Percentiles rank a stretch among this genome's conserved stretches.
Conservation (phyloP, 2,329 filamentous ascomycete genomes). For the Arthrobotrys sinensis region DNA sequence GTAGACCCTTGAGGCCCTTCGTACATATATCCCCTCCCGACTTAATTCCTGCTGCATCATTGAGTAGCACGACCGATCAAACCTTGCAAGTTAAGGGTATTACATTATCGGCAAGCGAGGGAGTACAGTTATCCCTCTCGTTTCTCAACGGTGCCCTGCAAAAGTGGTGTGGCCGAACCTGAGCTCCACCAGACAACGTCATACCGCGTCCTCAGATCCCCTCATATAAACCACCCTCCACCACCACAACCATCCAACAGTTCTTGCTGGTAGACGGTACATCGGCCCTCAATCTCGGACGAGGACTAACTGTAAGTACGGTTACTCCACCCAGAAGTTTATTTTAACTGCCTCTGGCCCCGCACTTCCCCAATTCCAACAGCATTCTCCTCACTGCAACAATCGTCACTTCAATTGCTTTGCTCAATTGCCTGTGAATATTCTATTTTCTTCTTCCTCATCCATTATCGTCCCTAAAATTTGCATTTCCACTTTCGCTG, state of each 20-base stretch:
- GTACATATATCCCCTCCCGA: constrained; percentile 6
- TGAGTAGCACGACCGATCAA: background rate
- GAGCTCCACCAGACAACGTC: constrained; percentile 57
- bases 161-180: constrained; percentile 34
- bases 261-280: constrained; percentile 17
- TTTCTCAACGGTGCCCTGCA: constrained; percentile 37
- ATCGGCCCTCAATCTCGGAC: constrained; percentile 12
- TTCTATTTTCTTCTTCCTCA: background rate
- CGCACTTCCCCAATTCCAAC: constrained; percentile 23
- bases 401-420: constrained; percentile 3
- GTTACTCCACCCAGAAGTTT: constrained; percentile 15
- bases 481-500: background rate
- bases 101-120: constrained; percentile 37
- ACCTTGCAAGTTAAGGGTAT: background rate
- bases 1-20: constrained; percentile 13
- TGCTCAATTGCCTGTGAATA: background rate
- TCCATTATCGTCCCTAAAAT: background rate
- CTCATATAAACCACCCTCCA: constrained; percentile 32
- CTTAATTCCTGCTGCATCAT: constrained; percentile 27
- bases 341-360: constrained; percentile 20
- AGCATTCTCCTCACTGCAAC: background rate
- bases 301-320: constrained; percentile 23
- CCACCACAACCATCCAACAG: background rate
- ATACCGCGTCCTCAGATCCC: constrained; percentile 48
- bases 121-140: constrained; percentile 1